Conservation (phyloP, 352 stramenopile species). For the Globisporangium parvum region DNA sequence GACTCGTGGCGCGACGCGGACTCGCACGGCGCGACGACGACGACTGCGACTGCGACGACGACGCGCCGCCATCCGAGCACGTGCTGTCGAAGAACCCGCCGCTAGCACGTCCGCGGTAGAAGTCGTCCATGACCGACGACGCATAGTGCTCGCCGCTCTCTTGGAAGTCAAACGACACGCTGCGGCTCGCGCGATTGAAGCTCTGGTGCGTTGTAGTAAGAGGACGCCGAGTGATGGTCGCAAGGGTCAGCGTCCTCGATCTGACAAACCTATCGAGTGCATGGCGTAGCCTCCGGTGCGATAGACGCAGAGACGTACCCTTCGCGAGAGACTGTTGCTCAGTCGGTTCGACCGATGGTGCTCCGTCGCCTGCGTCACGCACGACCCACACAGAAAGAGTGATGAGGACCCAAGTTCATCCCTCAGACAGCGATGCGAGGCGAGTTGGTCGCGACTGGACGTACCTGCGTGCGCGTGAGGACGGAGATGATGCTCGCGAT, state of each 20-base stretch:
- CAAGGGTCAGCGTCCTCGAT: background rate
- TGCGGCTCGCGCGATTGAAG: constrained; percentile 64
- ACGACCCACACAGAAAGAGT: constrained; percentile 11
- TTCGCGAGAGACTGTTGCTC: constrained; percentile 47
- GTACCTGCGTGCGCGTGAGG: constrained; percentile 54
- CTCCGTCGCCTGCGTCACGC: constrained; percentile 20
- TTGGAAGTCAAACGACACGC: constrained; percentile 71
- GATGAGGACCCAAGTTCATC: background rate
- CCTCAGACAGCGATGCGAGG: background rate
- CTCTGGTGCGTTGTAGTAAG: constrained; percentile 25
- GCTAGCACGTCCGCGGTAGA: constrained; percentile 42
- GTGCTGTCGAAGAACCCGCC: constrained; percentile 36
- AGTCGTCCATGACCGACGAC: constrained; percentile 35
- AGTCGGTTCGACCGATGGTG: constrained; percentile 37
- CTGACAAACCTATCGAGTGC: too few relatives aligned
- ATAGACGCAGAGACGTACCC: constrained; percentile 25
- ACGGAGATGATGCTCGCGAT: constrained; percentile 83
- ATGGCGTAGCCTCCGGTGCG: background rate
- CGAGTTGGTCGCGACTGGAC: background rate
- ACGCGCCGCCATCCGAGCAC: constrained; percentile 50
- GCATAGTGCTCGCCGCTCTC: constrained; percentile 42
- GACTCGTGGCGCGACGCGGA: constrained; percentile 49
- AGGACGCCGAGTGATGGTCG: constrained; percentile 2
- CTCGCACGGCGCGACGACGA: constrained; percentile 27
- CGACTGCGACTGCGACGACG: constrained; percentile 28